Conservation (phyloP, 1,284 basidiomycete genomes). For the Cerrena zonata region DNA sequence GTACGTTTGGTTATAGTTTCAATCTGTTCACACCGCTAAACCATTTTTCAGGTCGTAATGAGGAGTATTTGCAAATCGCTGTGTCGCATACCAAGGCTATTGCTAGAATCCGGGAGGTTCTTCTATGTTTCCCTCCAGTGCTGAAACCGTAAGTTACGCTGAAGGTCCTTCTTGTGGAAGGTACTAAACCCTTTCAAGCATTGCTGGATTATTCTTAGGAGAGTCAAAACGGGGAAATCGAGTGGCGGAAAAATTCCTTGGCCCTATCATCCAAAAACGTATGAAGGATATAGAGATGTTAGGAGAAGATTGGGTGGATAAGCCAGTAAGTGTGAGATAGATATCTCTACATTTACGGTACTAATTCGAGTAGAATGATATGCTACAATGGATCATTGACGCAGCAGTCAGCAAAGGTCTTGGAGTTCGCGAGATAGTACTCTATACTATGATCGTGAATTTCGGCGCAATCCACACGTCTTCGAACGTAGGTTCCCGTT, state of each 20-base stretch:
- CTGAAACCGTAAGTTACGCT: slow-evolving; percentile 5
- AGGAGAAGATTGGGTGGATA: too few species aligned
- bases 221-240: slow-evolving; percentile 8
- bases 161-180: too few species aligned
- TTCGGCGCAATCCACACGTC: slow-evolving; percentile 29
- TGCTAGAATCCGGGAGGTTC: background rate
- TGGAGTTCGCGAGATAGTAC: slow-evolving; percentile 11
- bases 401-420: slow-evolving; percentile 7
- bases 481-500: slow-evolving; percentile 18
- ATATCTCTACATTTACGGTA: background rate
- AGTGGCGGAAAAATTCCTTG: too few species aligned
- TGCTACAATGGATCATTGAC: slow-evolving; percentile 18
- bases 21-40: too few species aligned
- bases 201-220: slow-evolving; percentile 8
- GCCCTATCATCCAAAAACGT: too few species aligned
- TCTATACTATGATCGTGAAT: slow-evolving; percentile 21
- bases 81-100: background rate
- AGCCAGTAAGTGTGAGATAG: background rate
- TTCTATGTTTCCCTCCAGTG: background rate
- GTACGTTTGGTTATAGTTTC: too few species aligned
- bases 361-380: slow-evolving; percentile 8
- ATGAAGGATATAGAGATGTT: too few species aligned
- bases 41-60: too few species aligned
- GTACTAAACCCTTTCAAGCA: too few species aligned
- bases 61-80: background rate